Base-by-base conservation (phyloP, 2,329 filamentous ascomycete genomes). In the Diaporthe destruens region DNA sequence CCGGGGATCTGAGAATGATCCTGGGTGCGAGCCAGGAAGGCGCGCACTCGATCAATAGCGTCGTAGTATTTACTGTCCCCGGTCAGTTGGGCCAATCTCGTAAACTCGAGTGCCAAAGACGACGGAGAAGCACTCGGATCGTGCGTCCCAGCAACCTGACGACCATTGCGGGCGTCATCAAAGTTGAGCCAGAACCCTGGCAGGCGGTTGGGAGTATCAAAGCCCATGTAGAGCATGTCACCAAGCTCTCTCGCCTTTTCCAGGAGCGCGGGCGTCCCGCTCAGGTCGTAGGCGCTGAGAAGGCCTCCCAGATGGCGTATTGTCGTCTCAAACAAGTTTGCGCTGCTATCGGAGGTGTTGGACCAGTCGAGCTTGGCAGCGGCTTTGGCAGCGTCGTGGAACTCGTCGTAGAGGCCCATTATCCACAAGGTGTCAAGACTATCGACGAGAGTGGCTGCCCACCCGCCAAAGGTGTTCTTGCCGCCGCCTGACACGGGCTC, bases 221-320 rank as follows among this genome's bases (percentile, higher is more conserved):
- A 80, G 71, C 92, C 91, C 84, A 95, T 94, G 55, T 80, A 80
- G 36, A 97, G 84, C 74, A 97, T 88, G 77, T 96, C 93, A 51
- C 90, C 94, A 36, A 96, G 88, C 82, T 96, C 92, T 47, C 91
- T 86, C 1, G 94, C 93, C 82, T 97, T 96, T 69, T 91, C 88
- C 44, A 97, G 86, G 16, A 97, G 86, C 29, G 92, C 85, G 23
- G 87, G 82, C 8, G 88, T 90, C n/a, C 89, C 92, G 69, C 93
- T 95, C 71, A 98, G 87, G 82, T 98, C 96, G 80, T 96, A 98
- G 8, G 95, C 95, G 54, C 91, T 91, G 53, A 98, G 80, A 53
- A 98, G 84, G 1, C 96, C 96, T 42, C 96, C 96, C 6, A 98
- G 87, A 78, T 98, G 98, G 68, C 96, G 90, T 78, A 98, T 98